Base-by-base conservation (phyloP, 768 basidiomycete species). In the Lactarius trivialis region DNA sequence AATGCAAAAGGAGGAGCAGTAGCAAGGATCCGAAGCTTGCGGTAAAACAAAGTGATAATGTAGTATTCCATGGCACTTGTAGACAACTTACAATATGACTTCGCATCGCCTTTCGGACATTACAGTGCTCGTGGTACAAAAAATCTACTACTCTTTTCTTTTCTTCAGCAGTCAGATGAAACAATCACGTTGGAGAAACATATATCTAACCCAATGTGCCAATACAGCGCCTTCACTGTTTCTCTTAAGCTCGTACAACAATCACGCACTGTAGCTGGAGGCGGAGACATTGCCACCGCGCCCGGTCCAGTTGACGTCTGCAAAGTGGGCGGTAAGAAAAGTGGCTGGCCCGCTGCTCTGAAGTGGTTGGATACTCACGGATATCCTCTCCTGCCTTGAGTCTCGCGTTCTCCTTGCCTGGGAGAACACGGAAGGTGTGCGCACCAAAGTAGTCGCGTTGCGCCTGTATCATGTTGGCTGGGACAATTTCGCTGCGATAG, bases 381-480 rank as follows among this genome's bases (percentile, higher is more conserved):
- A 98, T 93, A 73, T 96, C 91, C 76, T 91, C 78, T 72, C 84
- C 88, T 61, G 82, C 70, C 77, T 85, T 84, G 77, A 96, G 86
- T 71, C 78, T 85, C 55, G 80, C 81, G 75, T 91, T 96, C 77
- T 93, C 94, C 77, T 90, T 89, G 58, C 95, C 93, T 59, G 93
- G 88, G 39, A 93, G 79, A 61, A 98, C 93, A 58, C 86, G 83
- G 92, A 97, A 98, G 59, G 96, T 98, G 81, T 98, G 96, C 49
- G 95, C 92, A 76, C 97, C 96, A 74, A 99, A 99, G 84, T 95
- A 99, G 73, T 99, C 96, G 74, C 96, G 93, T 87, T 97, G 95
- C 56, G 83, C 96, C 78, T 99, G 96, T 69, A 98, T 76, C 66
- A 99, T 80, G 79, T 93, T 96, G 55, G 96, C 95, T 45, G 96